These are phyloP conservation scores for Daldinia sp. DNA, from an alignment of 2,329 filamentous ascomycete genomes.

Conservation along the genomic window DNA sequence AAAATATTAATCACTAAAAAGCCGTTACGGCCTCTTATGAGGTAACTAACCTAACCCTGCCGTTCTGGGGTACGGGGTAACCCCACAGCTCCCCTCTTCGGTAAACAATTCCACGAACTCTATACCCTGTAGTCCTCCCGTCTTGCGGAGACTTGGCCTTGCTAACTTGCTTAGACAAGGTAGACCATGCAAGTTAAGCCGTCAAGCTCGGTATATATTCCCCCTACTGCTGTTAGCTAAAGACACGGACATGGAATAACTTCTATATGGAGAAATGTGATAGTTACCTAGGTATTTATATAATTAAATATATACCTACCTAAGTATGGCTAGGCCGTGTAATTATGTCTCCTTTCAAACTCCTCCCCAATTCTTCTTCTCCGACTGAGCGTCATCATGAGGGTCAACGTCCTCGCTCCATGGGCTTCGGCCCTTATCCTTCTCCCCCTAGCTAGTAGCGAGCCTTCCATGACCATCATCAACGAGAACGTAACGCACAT, in stretches of 20 bases:
- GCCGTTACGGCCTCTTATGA: background rate
- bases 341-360: background rate
- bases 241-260: background rate
- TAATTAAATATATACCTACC: too few relatives aligned
- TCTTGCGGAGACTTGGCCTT: background rate
- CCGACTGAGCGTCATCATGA: background rate
- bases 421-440: background rate
- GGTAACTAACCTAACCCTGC: slow-evolving; percentile 4
- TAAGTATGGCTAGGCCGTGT: background rate
- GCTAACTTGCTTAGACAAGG: background rate
- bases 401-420: background rate
- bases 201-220: background rate
- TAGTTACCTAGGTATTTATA: too few relatives aligned
- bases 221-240: background rate
- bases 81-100: slow-evolving; percentile 13
- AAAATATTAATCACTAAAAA: background rate
- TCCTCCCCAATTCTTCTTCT: background rate
- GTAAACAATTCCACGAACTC: slow-evolving; percentile 10
- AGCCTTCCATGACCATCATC: slow-evolving; percentile 3
- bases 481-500: slow-evolving; percentile 4
- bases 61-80: slow-evolving; percentile 3
- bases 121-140: slow-evolving; percentile 4
- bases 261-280: background rate
- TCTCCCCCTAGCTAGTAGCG: background rate
- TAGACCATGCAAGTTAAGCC: background rate